These are phyloP conservation scores for Boletus bicolor DNA, from an alignment of 768 basidiomycete species.

Conservation along the genomic window DNA sequence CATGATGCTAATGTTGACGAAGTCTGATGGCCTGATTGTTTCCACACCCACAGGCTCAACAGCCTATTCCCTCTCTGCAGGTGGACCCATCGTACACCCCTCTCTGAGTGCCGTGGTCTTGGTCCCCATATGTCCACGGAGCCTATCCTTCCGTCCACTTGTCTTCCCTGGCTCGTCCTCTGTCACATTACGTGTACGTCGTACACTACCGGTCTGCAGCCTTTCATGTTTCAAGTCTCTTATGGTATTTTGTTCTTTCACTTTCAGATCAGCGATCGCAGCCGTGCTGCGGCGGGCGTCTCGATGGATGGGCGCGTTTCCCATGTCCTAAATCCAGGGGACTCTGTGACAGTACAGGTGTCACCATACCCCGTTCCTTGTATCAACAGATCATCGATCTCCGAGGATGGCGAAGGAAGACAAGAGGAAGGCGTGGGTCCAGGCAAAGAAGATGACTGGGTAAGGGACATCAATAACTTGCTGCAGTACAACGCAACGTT, in stretches of 20 bases:
- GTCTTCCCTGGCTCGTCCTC: conserved; percentile 83
- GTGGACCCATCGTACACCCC: conserved; percentile 95
- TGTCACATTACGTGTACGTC: conserved; percentile 66
- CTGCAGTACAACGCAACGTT: conserved; percentile 95
- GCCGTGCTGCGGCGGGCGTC: conserved; percentile 82
- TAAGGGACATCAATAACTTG: conserved; percentile 93
- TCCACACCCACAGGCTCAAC: conserved; percentile 97
- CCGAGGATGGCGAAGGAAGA: conserved; percentile 42
- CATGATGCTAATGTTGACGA: conserved; percentile 12
- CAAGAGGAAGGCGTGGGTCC: conserved; percentile 66
- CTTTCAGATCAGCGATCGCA: conserved; percentile 74
- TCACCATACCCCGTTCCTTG: conserved; percentile 92
- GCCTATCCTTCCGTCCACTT: conserved; percentile 86
- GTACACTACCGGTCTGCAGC: neutral
- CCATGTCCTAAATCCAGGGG: conserved; percentile 76
- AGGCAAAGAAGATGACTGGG: conserved; percentile 91
- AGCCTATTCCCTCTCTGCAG: conserved; percentile 92
- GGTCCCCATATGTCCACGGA: conserved; percentile 94
- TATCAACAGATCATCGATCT: conserved; percentile 81
- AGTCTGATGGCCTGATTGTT: conserved; percentile 93
- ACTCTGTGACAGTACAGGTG: conserved; percentile 80
- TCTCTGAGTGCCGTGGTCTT: conserved; percentile 85
- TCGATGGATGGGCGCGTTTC: conserved; percentile 93
- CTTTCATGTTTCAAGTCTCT: neutral
- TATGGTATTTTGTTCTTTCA: neutral